These are phyloP conservation scores for Saccharomycopsis schoenii DNA, from an alignment of 805 yeast genomes.

Conservation along the genomic window DNA sequence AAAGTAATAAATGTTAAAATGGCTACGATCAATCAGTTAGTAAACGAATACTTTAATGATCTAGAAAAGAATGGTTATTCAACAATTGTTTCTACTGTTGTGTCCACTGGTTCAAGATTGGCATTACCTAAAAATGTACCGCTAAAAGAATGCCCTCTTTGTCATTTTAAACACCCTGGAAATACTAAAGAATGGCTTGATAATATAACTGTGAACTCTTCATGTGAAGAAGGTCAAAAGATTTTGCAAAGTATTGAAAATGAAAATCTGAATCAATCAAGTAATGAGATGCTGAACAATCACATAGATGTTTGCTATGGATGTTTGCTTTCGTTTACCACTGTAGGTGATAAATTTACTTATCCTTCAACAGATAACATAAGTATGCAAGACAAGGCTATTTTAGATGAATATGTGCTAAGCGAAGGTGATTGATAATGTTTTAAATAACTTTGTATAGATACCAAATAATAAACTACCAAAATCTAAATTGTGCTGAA, in stretches of 20 bases:
- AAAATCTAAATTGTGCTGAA: too few species aligned
- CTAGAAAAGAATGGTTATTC: conserved; percentile 37
- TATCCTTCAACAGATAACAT: conserved; percentile 28
- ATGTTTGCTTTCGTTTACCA: conserved; percentile 28
- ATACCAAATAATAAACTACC: neutral
- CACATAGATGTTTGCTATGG: conserved; percentile 32
- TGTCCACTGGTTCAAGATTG: conserved; percentile 36
- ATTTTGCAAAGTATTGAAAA: neutral
- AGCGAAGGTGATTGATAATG: conserved; percentile 22
- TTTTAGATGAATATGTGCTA: conserved; percentile 30
- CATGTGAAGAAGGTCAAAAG: conserved; percentile 26
- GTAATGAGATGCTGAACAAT: neutral
- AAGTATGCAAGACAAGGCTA: conserved; percentile 20
- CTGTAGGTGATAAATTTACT: conserved; percentile 26
- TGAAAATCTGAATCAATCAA: neutral
- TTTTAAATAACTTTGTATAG: neutral
- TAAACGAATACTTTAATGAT: conserved; percentile 31
- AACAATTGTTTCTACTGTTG: conserved; percentile 39
- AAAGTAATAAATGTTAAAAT: conserved; percentile 27
- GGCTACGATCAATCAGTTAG: conserved; percentile 34
- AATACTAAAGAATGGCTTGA: conserved; percentile 33
- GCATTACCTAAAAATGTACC: conserved; percentile 25
- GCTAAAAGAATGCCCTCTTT: conserved; percentile 27
- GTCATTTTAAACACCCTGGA: conserved; percentile 30
- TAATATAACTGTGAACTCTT: conserved; percentile 32